Percentiles rank a stretch among this genome's conserved stretches.
These are phyloP conservation scores for Botrytis sinoallii DNA, from an alignment of 2,329 filamentous ascomycete genomes.

Conservation along the genomic window DNA sequence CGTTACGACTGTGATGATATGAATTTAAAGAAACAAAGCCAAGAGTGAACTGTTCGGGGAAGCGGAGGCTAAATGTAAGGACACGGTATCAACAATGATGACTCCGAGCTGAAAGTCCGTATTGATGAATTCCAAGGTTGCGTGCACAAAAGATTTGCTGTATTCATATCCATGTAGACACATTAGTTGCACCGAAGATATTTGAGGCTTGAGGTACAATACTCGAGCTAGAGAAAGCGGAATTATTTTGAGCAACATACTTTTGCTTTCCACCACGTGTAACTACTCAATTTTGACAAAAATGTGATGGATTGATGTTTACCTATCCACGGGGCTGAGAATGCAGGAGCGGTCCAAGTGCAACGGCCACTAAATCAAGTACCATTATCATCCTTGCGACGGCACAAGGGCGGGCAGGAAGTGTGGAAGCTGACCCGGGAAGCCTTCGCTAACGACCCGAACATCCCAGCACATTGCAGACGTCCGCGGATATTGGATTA, in stretches of 20 bases:
- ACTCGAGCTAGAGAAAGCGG: background rate
- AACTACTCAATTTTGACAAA: background rate
- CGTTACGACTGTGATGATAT: background rate
- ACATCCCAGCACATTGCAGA: background rate
- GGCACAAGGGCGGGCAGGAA: slow-evolving; percentile 1
- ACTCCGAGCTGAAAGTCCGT: background rate
- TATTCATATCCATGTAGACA: background rate
- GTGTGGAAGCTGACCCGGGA: slow-evolving; percentile 15
- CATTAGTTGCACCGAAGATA: background rate
- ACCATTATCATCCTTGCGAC: slow-evolving; percentile 15
- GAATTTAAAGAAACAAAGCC: background rate
- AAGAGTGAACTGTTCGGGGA: background rate
- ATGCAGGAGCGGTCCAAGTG: background rate
- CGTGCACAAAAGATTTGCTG: background rate
- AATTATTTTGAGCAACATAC: background rate
- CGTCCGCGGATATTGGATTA: background rate
- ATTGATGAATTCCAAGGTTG: background rate
- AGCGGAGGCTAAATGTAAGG: background rate
- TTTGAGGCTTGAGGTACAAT: background rate
- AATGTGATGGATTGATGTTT: background rate
- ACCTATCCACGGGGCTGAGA: background rate
- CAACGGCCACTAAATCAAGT: slow-evolving; percentile 10
- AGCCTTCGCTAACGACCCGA: slow-evolving; percentile 4
- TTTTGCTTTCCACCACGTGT: background rate
- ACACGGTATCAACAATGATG: background rate